phyloP scores from a whole-genome alignment of 306 rosid genomes.

The Astragalus glycyphyllos region DNA sequence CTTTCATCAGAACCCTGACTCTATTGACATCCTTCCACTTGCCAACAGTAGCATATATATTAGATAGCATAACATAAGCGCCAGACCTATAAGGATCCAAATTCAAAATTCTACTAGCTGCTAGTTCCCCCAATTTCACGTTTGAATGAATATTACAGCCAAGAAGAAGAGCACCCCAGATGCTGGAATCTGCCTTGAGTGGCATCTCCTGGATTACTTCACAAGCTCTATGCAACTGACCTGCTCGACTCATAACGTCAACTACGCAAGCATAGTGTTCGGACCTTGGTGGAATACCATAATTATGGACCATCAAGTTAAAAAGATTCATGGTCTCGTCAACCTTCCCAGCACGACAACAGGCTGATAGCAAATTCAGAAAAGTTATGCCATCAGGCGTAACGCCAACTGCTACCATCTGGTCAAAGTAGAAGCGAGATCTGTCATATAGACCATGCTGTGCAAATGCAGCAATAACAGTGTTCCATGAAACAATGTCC shows the following conservation, averaged over 20 bases:
- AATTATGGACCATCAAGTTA: slow-evolving; percentile 45
- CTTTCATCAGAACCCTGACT: slow-evolving; percentile 55
- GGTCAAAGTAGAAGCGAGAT: slow-evolving; percentile 49
- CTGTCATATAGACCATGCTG: slow-evolving; percentile 59
- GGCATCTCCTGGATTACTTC: slow-evolving; percentile 49
- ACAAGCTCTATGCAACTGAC: slow-evolving; percentile 55
- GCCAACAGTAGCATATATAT: slow-evolving; percentile 56
- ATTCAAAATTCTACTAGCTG: slow-evolving; percentile 45
- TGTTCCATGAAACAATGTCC: slow-evolving; percentile 59
- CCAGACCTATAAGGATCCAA: slow-evolving; percentile 54
- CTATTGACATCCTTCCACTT: slow-evolving; percentile 55
- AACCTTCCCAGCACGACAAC: slow-evolving; percentile 51
- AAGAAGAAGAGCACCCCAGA: slow-evolving; percentile 55
- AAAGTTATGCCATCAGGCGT: slow-evolving; percentile 59
- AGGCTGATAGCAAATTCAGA: slow-evolving; percentile 54
- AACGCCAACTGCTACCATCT: slow-evolving; percentile 32
- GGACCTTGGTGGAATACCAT: slow-evolving; percentile 50
- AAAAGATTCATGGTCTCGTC: slow-evolving; percentile 47
- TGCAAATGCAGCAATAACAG: slow-evolving; percentile 58
- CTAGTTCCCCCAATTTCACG: slow-evolving; percentile 52
- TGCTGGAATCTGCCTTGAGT: slow-evolving; percentile 47
- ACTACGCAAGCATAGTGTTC: slow-evolving; percentile 58
- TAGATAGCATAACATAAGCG: slow-evolving; percentile 56
- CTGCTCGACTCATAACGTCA: slow-evolving; percentile 50
- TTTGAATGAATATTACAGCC: slow-evolving; percentile 52